phyloP scores from a whole-genome alignment of 441 rosid genomes.

The Monsonia emarginata region DNA sequence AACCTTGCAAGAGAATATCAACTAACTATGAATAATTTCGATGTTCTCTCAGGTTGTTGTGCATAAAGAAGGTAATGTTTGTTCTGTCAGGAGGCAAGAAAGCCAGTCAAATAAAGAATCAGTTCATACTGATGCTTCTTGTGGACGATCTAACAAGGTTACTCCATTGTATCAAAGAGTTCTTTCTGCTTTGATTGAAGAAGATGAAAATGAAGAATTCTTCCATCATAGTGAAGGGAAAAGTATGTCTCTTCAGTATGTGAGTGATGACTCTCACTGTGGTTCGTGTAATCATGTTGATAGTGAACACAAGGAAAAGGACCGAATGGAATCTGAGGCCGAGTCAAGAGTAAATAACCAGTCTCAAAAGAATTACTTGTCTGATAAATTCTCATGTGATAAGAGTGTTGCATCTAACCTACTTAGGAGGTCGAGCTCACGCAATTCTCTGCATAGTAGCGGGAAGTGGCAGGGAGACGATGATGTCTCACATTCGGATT shows the following conservation, averaged over 20 bases:
- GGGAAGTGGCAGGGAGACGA: constrained; percentile 46
- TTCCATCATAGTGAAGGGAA: constrained; percentile 42
- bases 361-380: constrained; percentile 40
- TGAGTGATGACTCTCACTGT: constrained; percentile 74
- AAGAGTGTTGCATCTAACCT: constrained; percentile 44
- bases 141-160: constrained; percentile 44
- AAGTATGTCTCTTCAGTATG: constrained; percentile 57
- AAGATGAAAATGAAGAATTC: constrained; percentile 65
- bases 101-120: constrained; percentile 24
- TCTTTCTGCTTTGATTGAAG: constrained; percentile 86
- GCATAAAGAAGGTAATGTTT: constrained; percentile 30
- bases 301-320: constrained; percentile 57
- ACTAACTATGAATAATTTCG: constrained; percentile 6
- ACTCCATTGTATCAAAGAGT: constrained; percentile 76
- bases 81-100: constrained; percentile 31
- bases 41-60: constrained; percentile 38
- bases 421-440: constrained; percentile 38
- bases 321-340: constrained; percentile 65
- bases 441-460: constrained; percentile 15
- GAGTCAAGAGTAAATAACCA: constrained; percentile 56
- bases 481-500: constrained; percentile 43
- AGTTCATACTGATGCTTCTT: constrained; percentile 29
- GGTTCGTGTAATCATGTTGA: constrained; percentile 66
- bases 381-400: constrained; percentile 51
- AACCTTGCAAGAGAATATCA: not conserved